These are phyloP conservation scores for Echium plantagineum DNA, from an alignment of 257 asterid genomes.

Conservation along the genomic window DNA sequence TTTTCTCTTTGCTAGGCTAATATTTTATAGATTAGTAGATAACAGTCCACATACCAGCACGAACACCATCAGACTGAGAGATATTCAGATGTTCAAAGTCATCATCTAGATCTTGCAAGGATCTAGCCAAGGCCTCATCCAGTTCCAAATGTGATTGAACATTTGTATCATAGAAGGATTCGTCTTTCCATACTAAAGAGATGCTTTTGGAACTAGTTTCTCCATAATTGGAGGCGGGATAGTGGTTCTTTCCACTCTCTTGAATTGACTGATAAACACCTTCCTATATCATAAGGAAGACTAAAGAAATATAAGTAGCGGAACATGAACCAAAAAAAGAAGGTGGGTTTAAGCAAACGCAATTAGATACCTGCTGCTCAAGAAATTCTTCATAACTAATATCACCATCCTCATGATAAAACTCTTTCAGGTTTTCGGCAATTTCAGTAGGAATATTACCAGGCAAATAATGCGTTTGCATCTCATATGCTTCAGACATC, in stretches of 20 bases:
- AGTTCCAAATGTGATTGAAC: slow-evolving; percentile 56
- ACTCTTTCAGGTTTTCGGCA: slow-evolving; percentile 54
- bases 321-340: not conserved
- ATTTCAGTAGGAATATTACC: slow-evolving; percentile 5
- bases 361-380: slow-evolving; percentile 29
- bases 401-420: slow-evolving; percentile 73
- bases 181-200: slow-evolving; percentile 27
- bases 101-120: slow-evolving; percentile 65
- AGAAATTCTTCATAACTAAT: slow-evolving; percentile 68
- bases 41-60: slow-evolving; percentile 26
- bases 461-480: slow-evolving; percentile 25
- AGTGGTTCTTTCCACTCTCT: slow-evolving; percentile 31
- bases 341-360: not conserved
- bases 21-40: too few species aligned
- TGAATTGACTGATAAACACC: slow-evolving; percentile 56
- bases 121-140: slow-evolving; percentile 84
- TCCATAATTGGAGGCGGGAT: slow-evolving; percentile 22
- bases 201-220: slow-evolving; percentile 32
- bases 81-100: slow-evolving; percentile 40
- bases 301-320: not conserved
- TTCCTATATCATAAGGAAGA: slow-evolving; percentile 32
- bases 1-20: too few species aligned
- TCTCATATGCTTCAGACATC: slow-evolving; percentile 36
- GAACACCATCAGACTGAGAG: slow-evolving; percentile 27
- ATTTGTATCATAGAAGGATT: slow-evolving; percentile 25